Percentiles rank a stretch among this genome's conserved stretches.
phyloP scores from a whole-genome alignment of 495 filamentous ascomycete genomes.

The Aspergillus hancockii region DNA sequence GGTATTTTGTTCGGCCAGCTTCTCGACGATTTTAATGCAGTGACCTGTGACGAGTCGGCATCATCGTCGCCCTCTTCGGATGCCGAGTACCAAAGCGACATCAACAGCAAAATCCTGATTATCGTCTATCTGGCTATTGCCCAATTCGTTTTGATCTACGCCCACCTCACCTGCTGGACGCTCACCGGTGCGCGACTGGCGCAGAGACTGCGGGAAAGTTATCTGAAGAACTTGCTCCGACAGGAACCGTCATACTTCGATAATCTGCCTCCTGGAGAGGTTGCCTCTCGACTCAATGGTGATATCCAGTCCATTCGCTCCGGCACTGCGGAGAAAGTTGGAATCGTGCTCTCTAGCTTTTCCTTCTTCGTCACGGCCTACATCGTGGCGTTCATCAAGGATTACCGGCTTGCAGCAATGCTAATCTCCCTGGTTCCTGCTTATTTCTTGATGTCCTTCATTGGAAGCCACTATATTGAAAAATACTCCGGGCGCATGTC shows the following conservation, averaged over 20 bases:
- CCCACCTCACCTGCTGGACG: slow-evolving; percentile 56
- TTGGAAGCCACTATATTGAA: slow-evolving; percentile 59
- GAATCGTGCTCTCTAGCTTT: slow-evolving; percentile 56
- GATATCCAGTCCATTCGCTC: slow-evolving; percentile 63
- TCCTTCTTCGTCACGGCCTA: slow-evolving; percentile 66
- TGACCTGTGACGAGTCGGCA: slow-evolving; percentile 47
- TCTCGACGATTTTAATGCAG: slow-evolving; percentile 64
- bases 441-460: slow-evolving; percentile 64
- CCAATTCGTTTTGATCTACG: slow-evolving; percentile 61
- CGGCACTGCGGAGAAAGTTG: slow-evolving; percentile 69
- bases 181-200: slow-evolving; percentile 61
- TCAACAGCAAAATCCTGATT: slow-evolving; percentile 59
- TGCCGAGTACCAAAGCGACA: slow-evolving; percentile 40
- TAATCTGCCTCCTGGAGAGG: slow-evolving; percentile 54
- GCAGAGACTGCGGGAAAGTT: slow-evolving; percentile 59
- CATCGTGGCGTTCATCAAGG: slow-evolving; percentile 63
- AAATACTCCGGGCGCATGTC: slow-evolving; percentile 58
- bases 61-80: slow-evolving; percentile 20
- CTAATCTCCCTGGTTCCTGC: slow-evolving; percentile 61
- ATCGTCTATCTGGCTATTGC: slow-evolving; percentile 66
- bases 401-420: slow-evolving; percentile 42
- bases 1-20: slow-evolving; percentile 69
- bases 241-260: slow-evolving; percentile 67
- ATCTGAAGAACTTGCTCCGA: slow-evolving; percentile 56
- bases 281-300: slow-evolving; percentile 59